phyloP scores from a whole-genome alignment of 306 rosid species.

The Canavalia gladiata region DNA sequence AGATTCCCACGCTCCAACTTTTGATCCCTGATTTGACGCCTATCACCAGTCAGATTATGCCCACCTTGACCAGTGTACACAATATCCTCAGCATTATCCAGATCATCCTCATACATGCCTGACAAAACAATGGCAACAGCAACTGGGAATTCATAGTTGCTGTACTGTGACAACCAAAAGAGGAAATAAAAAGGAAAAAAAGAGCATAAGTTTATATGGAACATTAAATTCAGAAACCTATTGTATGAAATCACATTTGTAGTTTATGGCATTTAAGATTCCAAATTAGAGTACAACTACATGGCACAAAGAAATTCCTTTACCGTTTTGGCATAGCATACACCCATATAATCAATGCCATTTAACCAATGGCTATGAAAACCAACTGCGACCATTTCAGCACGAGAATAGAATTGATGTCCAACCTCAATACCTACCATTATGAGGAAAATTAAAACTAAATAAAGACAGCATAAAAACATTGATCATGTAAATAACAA shows the following conservation, averaged over 20 bases:
- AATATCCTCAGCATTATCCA: slow-evolving; percentile 93
- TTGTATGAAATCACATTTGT: not conserved
- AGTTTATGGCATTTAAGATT: not conserved
- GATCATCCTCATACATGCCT: slow-evolving; percentile 96
- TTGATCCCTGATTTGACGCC: slow-evolving; percentile 86
- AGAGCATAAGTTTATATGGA: slow-evolving; percentile 15
- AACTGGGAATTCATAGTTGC: slow-evolving; percentile 64
- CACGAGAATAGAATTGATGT: slow-evolving; percentile 93
- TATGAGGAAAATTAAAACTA: slow-evolving; percentile 37
- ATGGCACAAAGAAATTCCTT: slow-evolving; percentile 26
- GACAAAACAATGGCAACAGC: slow-evolving; percentile 94
- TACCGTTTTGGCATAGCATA: slow-evolving; percentile 74
- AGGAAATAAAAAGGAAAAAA: not conserved
- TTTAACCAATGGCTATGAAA: slow-evolving; percentile 97
- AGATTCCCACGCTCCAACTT: slow-evolving; percentile 82
- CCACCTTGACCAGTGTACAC: slow-evolving; percentile 99
- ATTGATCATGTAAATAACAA: not conserved
- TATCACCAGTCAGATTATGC: slow-evolving; percentile 84
- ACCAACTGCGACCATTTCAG: slow-evolving; percentile 97
- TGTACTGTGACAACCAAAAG: slow-evolving; percentile 59
- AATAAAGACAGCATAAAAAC: too few species aligned
- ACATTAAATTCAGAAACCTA: not conserved
- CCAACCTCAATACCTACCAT: slow-evolving; percentile 87
- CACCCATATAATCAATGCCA: slow-evolving; percentile 92
- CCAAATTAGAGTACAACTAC: not conserved